Evolutionary conservation across 2,329 filamentous ascomycete species (phyloP).

Genomic region (Anthostomella pinea): DNA sequence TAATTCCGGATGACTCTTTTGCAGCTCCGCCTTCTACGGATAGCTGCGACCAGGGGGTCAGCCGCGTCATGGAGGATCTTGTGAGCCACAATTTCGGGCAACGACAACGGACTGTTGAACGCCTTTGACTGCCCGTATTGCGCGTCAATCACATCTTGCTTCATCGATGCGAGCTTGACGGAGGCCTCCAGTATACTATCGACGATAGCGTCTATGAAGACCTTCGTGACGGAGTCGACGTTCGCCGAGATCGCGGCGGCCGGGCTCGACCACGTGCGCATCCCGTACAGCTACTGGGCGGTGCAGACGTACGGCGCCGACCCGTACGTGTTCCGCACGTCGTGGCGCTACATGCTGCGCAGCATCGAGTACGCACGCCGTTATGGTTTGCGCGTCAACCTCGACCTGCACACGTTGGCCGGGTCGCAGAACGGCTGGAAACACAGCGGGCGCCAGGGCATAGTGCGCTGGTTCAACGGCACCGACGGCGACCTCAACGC

Average conservation of each 20-base stretch:
- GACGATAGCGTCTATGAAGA: too few relatives aligned
- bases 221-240: conserved; percentile 79
- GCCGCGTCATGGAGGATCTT: too few relatives aligned
- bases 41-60: too few relatives aligned
- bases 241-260: conserved; percentile 83
- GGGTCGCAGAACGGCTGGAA: conserved; percentile 98
- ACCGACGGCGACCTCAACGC: conserved; percentile 75
- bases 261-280: conserved; percentile 94
- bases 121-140: too few relatives aligned
- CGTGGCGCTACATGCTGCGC: conserved; percentile 90
- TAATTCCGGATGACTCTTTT: too few relatives aligned
- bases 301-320: conserved; percentile 81
- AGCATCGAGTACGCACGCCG: conserved; percentile 92
- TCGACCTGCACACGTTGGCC: conserved; percentile 88
- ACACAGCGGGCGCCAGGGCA: conserved; percentile 80
- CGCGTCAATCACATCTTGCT: too few relatives aligned
- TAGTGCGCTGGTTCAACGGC: conserved; percentile 88
- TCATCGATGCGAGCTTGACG: too few relatives aligned
- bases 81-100: too few relatives aligned
- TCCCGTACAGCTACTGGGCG: conserved; percentile 94
- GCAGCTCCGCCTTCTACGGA: too few relatives aligned
- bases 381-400: conserved; percentile 85
- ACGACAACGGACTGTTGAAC: too few relatives aligned
- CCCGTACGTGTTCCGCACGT: conserved; percentile 80
- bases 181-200: too few relatives aligned